These are phyloP conservation scores for Croton laevigatus DNA, from an alignment of 441 rosid species.

Conservation along the genomic window DNA sequence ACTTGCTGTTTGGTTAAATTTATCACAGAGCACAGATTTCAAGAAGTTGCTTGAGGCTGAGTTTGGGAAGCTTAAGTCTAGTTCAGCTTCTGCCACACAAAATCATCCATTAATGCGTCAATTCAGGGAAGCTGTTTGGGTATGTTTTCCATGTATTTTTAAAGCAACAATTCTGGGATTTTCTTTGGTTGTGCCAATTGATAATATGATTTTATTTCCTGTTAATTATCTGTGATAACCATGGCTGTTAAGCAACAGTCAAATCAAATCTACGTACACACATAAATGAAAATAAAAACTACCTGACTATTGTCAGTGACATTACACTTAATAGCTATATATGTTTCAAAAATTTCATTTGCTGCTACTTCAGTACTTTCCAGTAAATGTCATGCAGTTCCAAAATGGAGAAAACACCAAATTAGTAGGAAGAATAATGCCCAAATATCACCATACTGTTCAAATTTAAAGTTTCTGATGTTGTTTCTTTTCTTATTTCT, in stretches of 20 bases:
- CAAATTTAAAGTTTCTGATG: background rate
- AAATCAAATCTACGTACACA: background rate
- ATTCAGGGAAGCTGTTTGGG: constrained; percentile 84
- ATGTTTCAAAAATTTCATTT: background rate
- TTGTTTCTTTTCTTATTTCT: background rate
- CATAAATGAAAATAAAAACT: background rate
- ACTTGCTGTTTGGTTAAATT: constrained; percentile 15
- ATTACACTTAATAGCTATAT: background rate
- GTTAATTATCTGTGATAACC: background rate
- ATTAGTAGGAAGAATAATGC: background rate
- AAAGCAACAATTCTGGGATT: background rate
- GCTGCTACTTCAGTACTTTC: background rate
- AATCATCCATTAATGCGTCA: constrained; percentile 59
- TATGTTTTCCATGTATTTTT: constrained; percentile 30
- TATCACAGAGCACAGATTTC: constrained; percentile 70
- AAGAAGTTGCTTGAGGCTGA: constrained; percentile 61
- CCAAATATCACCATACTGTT: background rate
- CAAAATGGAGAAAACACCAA: background rate
- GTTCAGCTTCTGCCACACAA: constrained; percentile 40
- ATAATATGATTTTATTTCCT: background rate
- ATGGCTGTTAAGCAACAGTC: background rate
- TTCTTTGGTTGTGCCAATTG: background rate
- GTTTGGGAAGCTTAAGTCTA: constrained; percentile 46
- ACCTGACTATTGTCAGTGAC: background rate
- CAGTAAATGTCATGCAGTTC: background rate